Conservation (phyloP, 148 eudicot species). For the Chenopodium formosanum region DNA sequence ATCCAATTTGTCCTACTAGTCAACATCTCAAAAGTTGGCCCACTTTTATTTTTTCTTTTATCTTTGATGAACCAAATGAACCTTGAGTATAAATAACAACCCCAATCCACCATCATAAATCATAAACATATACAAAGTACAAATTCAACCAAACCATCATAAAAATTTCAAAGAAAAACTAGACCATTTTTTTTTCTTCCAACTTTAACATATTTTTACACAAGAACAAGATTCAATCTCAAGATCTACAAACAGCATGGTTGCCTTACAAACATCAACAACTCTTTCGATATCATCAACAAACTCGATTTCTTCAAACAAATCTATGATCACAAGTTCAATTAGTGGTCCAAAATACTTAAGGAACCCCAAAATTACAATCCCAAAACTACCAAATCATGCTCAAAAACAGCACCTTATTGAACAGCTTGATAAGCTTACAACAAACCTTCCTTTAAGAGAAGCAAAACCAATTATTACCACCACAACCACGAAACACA, state of each 20-base stretch:
- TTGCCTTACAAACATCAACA: conserved; percentile 9
- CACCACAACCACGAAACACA: too few relatives aligned
- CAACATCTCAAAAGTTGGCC: conserved; percentile 21
- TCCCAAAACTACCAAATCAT: conserved; percentile 18
- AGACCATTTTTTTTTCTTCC: background rate
- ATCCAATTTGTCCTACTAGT: background rate
- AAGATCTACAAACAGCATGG: background rate
- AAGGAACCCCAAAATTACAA: conserved; percentile 5
- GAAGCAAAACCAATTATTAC: background rate
- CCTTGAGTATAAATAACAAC: background rate
- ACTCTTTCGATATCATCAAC: background rate
- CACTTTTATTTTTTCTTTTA: background rate
- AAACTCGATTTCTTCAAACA: too few relatives aligned
- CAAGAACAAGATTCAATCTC: background rate
- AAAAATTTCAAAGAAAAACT: background rate
- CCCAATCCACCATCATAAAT: background rate
- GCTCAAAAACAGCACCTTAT: background rate
- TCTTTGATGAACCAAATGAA: background rate
- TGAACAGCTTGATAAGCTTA: background rate
- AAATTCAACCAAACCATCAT: background rate
- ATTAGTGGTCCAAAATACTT: conserved; percentile 13
- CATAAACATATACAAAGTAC: background rate
- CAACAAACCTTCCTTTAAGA: background rate
- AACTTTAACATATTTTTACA: background rate
- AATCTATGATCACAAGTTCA: background rate